A percentile compares a stretch with the other conserved stretches of the same genome.
Evolutionary conservation across 192 early-diverging fungal species (phyloP).

Genomic region (Cetraspora pellucida): DNA sequence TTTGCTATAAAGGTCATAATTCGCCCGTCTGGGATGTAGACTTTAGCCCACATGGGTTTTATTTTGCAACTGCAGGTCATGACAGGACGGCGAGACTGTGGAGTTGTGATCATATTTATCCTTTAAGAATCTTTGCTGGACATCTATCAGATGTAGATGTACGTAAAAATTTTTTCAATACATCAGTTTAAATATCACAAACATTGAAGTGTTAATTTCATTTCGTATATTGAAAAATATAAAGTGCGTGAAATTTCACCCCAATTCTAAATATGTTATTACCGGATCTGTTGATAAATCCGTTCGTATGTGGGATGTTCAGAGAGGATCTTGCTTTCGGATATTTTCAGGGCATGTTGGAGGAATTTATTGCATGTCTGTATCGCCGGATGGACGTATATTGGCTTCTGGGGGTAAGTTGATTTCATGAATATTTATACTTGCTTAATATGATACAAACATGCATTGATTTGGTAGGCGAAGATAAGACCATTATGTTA

Average conservation of each 20-base stretch:
- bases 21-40: conserved; percentile 96
- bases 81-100: conserved; percentile 95
- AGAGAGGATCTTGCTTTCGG: conserved; percentile 85
- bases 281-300: conserved; percentile 92
- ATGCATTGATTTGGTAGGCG: conserved; percentile 50
- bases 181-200: conserved; percentile 43
- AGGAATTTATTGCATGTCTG: conserved; percentile 78
- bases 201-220: conserved; percentile 36
- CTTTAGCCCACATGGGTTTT: conserved; percentile 88
- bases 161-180: conserved; percentile 34
- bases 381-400: conserved; percentile 89
- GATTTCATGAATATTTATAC: not conserved
- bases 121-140: conserved; percentile 95
- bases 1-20: conserved; percentile 95
- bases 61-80: conserved; percentile 96
- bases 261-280: conserved; percentile 91
- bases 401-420: conserved; percentile 84
- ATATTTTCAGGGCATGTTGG: conserved; percentile 88
- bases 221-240: conserved; percentile 67
- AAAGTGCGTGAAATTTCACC: conserved; percentile 91
- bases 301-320: conserved; percentile 91
- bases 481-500: conserved; percentile 76
- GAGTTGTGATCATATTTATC: conserved; percentile 96
- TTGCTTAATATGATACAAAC: conserved; percentile 37
- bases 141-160: conserved; percentile 97